A percentile compares a stretch with the other conserved stretches of the same genome.
phyloP scores from a whole-genome alignment of 1,284 basidiomycete genomes.

The Sporisorium iseilematis-ciliati region DNA sequence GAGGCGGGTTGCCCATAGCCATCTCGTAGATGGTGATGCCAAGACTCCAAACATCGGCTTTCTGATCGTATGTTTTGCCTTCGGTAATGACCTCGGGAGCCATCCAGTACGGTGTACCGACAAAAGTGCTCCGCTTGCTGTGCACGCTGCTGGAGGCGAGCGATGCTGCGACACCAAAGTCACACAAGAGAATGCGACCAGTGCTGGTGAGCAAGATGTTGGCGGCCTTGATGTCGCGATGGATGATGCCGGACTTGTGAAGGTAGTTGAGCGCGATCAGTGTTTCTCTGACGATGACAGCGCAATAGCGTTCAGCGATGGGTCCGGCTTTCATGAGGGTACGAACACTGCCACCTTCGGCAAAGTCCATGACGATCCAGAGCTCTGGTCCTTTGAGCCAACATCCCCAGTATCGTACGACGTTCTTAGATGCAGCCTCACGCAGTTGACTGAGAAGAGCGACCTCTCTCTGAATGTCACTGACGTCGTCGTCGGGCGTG shows the following conservation, averaged over 20 bases:
- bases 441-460: constrained; percentile 89
- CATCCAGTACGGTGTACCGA: constrained; percentile 66
- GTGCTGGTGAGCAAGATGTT: constrained; percentile 59
- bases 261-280: constrained; percentile 54
- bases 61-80: constrained; percentile 57
- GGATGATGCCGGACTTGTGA: constrained; percentile 56
- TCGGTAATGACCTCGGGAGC: constrained; percentile 71
- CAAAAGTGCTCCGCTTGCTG: constrained; percentile 52
- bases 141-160: constrained; percentile 79
- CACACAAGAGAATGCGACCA: constrained; percentile 42
- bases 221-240: constrained; percentile 60
- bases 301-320: constrained; percentile 89
- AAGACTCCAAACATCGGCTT: constrained; percentile 60
- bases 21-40: constrained; percentile 61
- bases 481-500: constrained; percentile 89
- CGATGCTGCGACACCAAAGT: constrained; percentile 76
- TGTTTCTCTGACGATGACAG: constrained; percentile 89
- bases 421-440: constrained; percentile 81
- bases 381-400: constrained; percentile 92
- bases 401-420: constrained; percentile 96
- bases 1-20: constrained; percentile 57
- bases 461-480: constrained; percentile 95
- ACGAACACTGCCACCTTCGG: constrained; percentile 92
- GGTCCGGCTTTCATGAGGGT: constrained; percentile 82
- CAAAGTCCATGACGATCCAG: constrained; percentile 99